A percentile compares a stretch with the other conserved stretches of the same genome.
Evolutionary conservation across 176 grass and related monocot species (phyloP).

Genomic region (Elaeis guineensis): DNA sequence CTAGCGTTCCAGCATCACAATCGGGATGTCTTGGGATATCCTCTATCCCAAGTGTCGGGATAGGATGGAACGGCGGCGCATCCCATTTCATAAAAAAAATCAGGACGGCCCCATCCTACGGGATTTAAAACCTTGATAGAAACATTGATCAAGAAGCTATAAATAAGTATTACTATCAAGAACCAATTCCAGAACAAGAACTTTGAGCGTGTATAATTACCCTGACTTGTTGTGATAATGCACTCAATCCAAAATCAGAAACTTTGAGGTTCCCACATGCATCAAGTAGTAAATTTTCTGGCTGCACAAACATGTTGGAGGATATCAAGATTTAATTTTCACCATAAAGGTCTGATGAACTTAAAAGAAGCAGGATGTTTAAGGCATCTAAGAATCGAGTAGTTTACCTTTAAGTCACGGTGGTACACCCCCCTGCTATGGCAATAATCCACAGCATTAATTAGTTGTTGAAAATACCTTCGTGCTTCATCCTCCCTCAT

Average conservation of each 20-base stretch:
- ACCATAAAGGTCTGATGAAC: neutral
- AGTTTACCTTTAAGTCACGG: slow-evolving; percentile 81
- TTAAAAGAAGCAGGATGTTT: neutral
- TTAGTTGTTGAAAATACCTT: slow-evolving; percentile 91
- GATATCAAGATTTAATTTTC: slow-evolving; percentile 20
- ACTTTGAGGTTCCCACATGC: slow-evolving; percentile 83
- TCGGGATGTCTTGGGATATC: too few species aligned
- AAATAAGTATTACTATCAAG: too few species aligned
- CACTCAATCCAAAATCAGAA: slow-evolving; percentile 96
- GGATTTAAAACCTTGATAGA: too few species aligned
- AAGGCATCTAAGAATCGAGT: neutral
- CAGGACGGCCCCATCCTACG: too few species aligned
- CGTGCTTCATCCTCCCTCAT: slow-evolving; percentile 92
- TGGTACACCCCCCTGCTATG: slow-evolving; percentile 98
- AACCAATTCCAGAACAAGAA: too few species aligned
- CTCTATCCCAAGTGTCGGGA: too few species aligned
- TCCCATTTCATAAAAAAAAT: too few species aligned
- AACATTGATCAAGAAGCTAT: neutral
- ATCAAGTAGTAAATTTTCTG: slow-evolving; percentile 97
- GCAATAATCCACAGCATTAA: slow-evolving; percentile 92
- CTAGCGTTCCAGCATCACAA: too few species aligned
- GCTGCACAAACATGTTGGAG: slow-evolving; percentile 39
- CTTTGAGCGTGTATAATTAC: slow-evolving; percentile 23
- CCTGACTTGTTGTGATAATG: slow-evolving; percentile 87
- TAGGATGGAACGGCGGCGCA: too few species aligned